These are phyloP conservation scores for Mortierella alpina DNA, from an alignment of 192 early-diverging fungal genomes.

Conservation along the genomic window DNA sequence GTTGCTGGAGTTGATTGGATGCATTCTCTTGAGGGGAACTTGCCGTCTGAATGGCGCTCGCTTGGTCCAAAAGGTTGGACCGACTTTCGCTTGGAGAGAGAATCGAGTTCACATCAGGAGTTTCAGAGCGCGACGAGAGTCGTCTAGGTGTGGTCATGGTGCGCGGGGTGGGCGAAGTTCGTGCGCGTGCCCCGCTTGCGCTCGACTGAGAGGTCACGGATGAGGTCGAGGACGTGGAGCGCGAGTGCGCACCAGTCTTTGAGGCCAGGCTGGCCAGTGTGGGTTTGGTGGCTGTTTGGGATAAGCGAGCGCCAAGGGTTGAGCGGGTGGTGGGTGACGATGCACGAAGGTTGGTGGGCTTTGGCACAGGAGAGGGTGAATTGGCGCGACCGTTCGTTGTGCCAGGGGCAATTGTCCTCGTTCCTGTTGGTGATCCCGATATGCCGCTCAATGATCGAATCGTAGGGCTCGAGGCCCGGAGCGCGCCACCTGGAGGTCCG, in stretches of 20 bases:
- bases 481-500: conserved; percentile 1
- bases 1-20: conserved; percentile 63
- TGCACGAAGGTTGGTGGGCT: conserved; percentile 12
- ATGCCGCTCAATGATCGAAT: conserved; percentile 15
- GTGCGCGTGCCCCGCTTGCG: conserved; percentile 16
- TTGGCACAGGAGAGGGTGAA: conserved; percentile 46
- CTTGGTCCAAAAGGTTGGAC: conserved; percentile 36
- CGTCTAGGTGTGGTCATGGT: conserved; percentile 29
- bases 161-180: conserved; percentile 38
- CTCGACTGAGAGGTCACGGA: conserved; percentile 49
- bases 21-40: conserved; percentile 13
- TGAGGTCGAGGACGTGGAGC: conserved; percentile 37
- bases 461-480: conserved; percentile 32
- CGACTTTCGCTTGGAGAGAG: conserved; percentile 37
- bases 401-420: conserved; percentile 16
- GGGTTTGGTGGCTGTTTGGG: conserved; percentile 25
- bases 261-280: conserved; percentile 9
- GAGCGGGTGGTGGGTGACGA: conserved; percentile 25
- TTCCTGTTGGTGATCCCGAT: conserved; percentile 32
- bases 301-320: conserved; percentile 8
- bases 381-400: conserved; percentile 23
- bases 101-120: conserved; percentile 18
- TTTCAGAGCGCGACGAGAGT: conserved; percentile 41
- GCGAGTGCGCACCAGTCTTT: conserved; percentile 22
- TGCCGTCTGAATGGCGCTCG: conserved; percentile 28